phyloP scores from a whole-genome alignment of 495 filamentous ascomycete genomes.

The Hypomontagnella monticulosa region DNA sequence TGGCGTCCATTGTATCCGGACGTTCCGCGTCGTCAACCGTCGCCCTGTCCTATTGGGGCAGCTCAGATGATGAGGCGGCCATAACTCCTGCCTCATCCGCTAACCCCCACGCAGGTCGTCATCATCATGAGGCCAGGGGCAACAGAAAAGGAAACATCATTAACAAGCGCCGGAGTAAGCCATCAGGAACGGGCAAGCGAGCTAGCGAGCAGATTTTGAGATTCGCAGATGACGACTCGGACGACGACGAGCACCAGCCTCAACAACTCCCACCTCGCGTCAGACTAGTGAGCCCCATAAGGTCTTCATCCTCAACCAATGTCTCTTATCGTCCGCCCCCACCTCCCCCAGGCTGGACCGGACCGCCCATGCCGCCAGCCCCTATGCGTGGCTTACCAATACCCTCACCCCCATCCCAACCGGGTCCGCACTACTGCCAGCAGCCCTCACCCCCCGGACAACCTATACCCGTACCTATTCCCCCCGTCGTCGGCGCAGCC shows the following conservation, averaged over 20 bases:
- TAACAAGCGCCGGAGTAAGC: slow-evolving; percentile 20
- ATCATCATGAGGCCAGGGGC: slow-evolving; percentile 21
- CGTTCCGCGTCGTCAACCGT: slow-evolving; percentile 41
- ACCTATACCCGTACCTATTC: background rate
- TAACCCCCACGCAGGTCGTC: slow-evolving; percentile 7
- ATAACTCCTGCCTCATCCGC: slow-evolving; percentile 26
- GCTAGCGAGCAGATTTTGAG: background rate
- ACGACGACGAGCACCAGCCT: slow-evolving; percentile 10
- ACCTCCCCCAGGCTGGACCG: slow-evolving; percentile 22
- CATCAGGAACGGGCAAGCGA: background rate
- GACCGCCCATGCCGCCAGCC: slow-evolving; percentile 21
- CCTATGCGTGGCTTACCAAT: slow-evolving; percentile 4
- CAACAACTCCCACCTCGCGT: background rate
- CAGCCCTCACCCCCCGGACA: background rate
- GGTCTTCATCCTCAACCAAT: background rate
- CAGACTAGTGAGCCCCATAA: slow-evolving; percentile 6
- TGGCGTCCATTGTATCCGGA: slow-evolving; percentile 35
- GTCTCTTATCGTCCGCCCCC: slow-evolving; percentile 26
- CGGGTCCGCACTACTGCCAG: slow-evolving; percentile 6
- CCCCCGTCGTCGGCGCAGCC: background rate
- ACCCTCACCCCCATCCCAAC: slow-evolving; percentile 3
- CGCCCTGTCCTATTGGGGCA: slow-evolving; percentile 39
- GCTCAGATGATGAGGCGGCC: slow-evolving; percentile 46
- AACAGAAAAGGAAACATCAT: slow-evolving; percentile 37
- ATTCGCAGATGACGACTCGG: slow-evolving; percentile 2